These are phyloP conservation scores for Myxozyma neglecta DNA, from an alignment of 805 yeast species.

Conservation along the genomic window DNA sequence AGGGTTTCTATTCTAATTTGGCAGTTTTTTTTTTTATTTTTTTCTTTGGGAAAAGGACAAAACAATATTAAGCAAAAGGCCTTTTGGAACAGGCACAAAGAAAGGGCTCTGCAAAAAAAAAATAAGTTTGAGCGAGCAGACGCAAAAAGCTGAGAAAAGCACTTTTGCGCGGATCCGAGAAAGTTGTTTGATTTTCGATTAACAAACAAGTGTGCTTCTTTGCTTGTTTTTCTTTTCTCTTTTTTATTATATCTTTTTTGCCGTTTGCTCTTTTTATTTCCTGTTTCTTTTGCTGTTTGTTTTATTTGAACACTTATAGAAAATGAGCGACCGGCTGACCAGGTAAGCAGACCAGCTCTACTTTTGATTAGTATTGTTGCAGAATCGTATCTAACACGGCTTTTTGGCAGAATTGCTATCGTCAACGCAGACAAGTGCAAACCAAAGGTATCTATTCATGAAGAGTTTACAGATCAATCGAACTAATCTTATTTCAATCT, in stretches of 20 bases:
- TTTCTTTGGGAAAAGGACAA: not conserved
- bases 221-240: not conserved
- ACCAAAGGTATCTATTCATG: slow-evolving; percentile 55
- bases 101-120: not conserved
- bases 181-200: not conserved
- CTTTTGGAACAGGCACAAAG: not conserved
- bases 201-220: not conserved
- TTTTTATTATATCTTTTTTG: not conserved
- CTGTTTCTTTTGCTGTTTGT: not conserved
- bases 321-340: slow-evolving; percentile 19
- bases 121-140: not conserved
- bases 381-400: not conserved
- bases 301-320: not conserved
- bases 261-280: not conserved
- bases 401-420: slow-evolving; percentile 81
- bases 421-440: slow-evolving; percentile 93
- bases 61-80: not conserved
- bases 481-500: not conserved
- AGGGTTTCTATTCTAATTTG: not conserved
- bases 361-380: not conserved
- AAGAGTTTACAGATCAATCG: not conserved
- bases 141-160: no score
- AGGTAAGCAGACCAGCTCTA: slow-evolving; percentile 15
- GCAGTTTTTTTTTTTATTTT: not conserved
- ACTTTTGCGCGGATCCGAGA: not conserved